Evolutionary conservation across 139 green algal genomes (phyloP).

Genomic region (Dunaliella primolecta): DNA sequence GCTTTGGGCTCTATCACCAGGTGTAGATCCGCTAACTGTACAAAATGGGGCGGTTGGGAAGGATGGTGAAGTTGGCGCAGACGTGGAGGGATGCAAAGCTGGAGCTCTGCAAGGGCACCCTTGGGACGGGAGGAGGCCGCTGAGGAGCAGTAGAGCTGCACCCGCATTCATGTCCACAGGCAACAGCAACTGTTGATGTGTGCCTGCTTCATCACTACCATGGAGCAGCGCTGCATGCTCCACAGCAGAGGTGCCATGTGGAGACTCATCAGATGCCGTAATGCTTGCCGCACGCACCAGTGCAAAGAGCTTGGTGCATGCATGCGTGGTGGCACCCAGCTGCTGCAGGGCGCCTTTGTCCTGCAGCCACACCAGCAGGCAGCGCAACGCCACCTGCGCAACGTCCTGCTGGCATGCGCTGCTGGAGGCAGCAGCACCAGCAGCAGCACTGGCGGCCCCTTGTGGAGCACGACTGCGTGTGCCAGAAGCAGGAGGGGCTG

Average conservation of each 20-base stretch:
- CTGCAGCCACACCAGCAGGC: background rate
- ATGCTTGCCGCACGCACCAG: too few species aligned
- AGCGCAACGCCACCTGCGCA: background rate
- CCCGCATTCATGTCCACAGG: background rate
- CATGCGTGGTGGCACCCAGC: background rate
- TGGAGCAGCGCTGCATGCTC: too few species aligned
- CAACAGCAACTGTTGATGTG: background rate
- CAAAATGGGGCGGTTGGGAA: too few species aligned
- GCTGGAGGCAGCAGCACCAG: background rate
- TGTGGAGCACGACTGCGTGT: background rate
- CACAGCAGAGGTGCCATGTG: too few species aligned
- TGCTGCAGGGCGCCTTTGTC: background rate
- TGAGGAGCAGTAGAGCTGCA: background rate
- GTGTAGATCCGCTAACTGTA: too few species aligned
- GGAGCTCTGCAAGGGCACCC: background rate
- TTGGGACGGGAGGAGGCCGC: too few species aligned
- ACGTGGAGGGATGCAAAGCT: too few species aligned
- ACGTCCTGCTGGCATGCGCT: background rate
- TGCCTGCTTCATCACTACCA: too few species aligned
- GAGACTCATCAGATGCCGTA: too few species aligned
- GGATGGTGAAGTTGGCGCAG: background rate
- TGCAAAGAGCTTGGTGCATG: too few species aligned
- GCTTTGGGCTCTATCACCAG: too few species aligned
- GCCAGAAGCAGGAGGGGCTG: background rate
- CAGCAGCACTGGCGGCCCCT: background rate